These are phyloP conservation scores for Calonectria hongkongensis DNA, from an alignment of 2,329 filamentous ascomycete genomes.

Conservation along the genomic window DNA sequence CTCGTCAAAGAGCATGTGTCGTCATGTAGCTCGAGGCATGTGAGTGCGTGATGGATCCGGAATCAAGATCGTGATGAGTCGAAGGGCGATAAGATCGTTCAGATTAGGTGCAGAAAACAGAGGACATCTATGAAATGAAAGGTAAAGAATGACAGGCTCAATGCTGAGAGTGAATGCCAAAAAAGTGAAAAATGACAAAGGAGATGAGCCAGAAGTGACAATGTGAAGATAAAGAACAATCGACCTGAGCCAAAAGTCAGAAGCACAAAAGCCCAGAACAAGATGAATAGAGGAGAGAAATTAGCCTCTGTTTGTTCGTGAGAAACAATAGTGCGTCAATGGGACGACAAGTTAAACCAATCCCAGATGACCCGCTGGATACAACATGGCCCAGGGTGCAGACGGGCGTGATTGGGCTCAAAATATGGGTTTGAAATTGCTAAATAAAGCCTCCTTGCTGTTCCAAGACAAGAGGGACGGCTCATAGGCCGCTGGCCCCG, in stretches of 20 bases:
- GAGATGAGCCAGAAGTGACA: conserved; percentile 45
- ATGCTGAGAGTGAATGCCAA: conserved; percentile 29
- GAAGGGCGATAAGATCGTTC: conserved; percentile 18
- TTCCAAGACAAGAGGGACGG: conserved; percentile 43
- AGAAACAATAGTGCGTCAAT: conserved; percentile 34
- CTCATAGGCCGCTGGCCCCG: conserved; percentile 51
- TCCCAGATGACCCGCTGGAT: conserved; percentile 43
- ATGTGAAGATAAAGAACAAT: conserved; percentile 35
- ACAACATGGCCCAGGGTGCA: conserved; percentile 45
- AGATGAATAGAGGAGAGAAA: conserved; percentile 29
- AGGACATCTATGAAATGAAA: conserved; percentile 39
- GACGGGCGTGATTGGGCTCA: conserved; percentile 51
- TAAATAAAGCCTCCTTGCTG: conserved; percentile 53
- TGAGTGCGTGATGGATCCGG: conserved; percentile 33
- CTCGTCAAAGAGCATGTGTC: conserved; percentile 42
- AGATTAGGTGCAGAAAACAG: conserved; percentile 34
- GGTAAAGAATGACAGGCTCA: conserved; percentile 41
- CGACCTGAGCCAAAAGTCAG: conserved; percentile 30
- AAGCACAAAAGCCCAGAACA: conserved; percentile 1
- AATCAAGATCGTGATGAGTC: conserved; percentile 28
- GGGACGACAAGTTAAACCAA: conserved; percentile 27
- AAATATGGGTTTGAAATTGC: conserved; percentile 48
- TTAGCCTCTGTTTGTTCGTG: conserved; percentile 27
- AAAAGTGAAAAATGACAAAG: conserved; percentile 48
- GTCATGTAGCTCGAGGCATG: conserved; percentile 35